These are phyloP conservation scores for Mollisia scopiformis DNA, from an alignment of 2,329 filamentous ascomycete species.

Conservation along the genomic window DNA sequence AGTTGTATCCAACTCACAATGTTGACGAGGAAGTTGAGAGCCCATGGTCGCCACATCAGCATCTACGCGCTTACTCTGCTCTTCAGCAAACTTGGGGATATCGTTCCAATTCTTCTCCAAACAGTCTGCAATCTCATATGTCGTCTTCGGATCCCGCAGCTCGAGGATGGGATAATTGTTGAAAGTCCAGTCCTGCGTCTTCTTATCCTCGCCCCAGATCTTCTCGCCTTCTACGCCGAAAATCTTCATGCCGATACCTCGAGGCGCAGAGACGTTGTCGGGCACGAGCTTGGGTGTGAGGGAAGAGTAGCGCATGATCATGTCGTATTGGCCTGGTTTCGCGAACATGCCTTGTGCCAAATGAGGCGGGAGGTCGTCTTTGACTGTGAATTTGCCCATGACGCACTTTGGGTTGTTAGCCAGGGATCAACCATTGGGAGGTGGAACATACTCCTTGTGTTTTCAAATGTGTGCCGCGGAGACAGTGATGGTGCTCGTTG, in stretches of 20 bases:
- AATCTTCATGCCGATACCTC: constrained; percentile 23
- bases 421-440: not conserved
- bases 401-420: constrained; percentile 15
- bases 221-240: constrained; percentile 23
- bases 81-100: constrained; percentile 20
- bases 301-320: constrained; percentile 23
- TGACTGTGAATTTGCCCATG: constrained; percentile 22
- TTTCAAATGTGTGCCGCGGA: constrained; percentile 21
- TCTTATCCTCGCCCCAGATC: constrained; percentile 25
- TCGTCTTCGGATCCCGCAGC: constrained; percentile 20
- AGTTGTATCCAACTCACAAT: constrained; percentile 6
- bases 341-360: constrained; percentile 26
- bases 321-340: constrained; percentile 20
- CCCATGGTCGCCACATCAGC: constrained; percentile 18
- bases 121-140: constrained; percentile 23
- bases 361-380: constrained; percentile 19
- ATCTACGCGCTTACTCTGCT: constrained; percentile 18
- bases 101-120: constrained; percentile 23
- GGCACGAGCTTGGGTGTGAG: constrained; percentile 23
- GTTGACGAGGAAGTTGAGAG: constrained; percentile 12
- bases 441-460: constrained; percentile 18
- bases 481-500: constrained; percentile 24
- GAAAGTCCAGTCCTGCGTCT: constrained; percentile 24
- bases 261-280: constrained; percentile 21
- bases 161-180: constrained; percentile 24